These are phyloP conservation scores for Penicillium sclerotiorum DNA, from an alignment of 2,329 filamentous ascomycete genomes.

Conservation along the genomic window DNA sequence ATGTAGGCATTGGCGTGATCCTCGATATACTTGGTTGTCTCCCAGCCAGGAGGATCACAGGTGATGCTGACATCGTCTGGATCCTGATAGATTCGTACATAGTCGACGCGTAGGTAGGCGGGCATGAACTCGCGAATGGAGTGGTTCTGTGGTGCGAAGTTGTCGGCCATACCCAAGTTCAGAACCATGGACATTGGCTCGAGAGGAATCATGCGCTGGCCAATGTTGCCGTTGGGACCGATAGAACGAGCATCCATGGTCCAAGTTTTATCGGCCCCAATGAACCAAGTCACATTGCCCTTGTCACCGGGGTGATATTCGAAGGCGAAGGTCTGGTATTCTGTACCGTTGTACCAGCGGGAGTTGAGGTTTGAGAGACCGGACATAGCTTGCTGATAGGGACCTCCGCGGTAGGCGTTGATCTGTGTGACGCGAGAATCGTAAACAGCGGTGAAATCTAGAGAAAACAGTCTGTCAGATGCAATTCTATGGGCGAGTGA, in stretches of 20 bases:
- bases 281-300: slow-evolving; percentile 69
- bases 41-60: slow-evolving; percentile 68
- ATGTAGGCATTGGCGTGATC: slow-evolving; percentile 63
- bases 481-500: too few species aligned
- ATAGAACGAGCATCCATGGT: slow-evolving; percentile 62
- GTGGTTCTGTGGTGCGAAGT: slow-evolving; percentile 65
- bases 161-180: slow-evolving; percentile 71
- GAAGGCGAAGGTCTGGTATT: slow-evolving; percentile 65
- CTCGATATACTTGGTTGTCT: slow-evolving; percentile 68
- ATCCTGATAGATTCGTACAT: slow-evolving; percentile 71
- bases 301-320: slow-evolving; percentile 63
- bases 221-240: slow-evolving; percentile 70
- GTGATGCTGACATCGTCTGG: slow-evolving; percentile 60
- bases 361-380: slow-evolving; percentile 64
- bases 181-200: slow-evolving; percentile 69
- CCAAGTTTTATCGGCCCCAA: slow-evolving; percentile 67
- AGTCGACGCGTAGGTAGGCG: slow-evolving; percentile 68
- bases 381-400: slow-evolving; percentile 66
- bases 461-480: not conserved
- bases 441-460: slow-evolving; percentile 67
- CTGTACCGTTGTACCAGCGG: slow-evolving; percentile 66
- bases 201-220: slow-evolving; percentile 64
- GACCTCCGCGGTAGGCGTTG: slow-evolving; percentile 64
- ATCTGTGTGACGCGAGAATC: slow-evolving; percentile 59
- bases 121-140: slow-evolving; percentile 61